Evolutionary conservation across 768 basidiomycete species (phyloP), one percentile per base, ranked within the genome.

Genomic region (Stropharia rugosoannulata): DNA sequence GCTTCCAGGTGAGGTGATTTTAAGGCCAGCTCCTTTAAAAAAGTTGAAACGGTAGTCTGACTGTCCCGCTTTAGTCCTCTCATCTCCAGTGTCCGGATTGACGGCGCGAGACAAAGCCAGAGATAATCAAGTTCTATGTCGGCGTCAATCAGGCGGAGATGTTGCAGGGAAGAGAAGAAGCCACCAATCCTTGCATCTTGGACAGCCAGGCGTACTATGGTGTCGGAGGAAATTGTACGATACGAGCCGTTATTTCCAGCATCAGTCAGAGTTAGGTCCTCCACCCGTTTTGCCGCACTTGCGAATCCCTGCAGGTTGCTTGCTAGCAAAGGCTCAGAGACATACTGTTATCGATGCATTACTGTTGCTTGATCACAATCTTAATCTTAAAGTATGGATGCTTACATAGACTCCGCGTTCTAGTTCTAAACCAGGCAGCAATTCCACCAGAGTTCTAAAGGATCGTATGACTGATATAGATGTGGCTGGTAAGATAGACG

Each of bases 161-260:
- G 43, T 16, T 48, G 25, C 37, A 63, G 38, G 18, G 39, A 42
- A n/a, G 62, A 52, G 12, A 63, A 52, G 7, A 63, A 52, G 27
- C 47, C 5, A 35, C 13, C 2, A 40, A 27, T 29, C 49, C 25
- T 4, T 60, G 54, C 19, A 54, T 40, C 36, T 16, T 11, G 12
- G 36, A 32, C 29, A 7, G 29, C 55, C 9, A 60, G 41, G 29
- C 55, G 46, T 18, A 16, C 41, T 8, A 56, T 19, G 10, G 51
- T 42, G 10, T 51, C 43, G 0, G 51, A 25, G 11, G 59, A 44
- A 4, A 60, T 12, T 12, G 39, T 36, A 5, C 22, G 6, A n/a
- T 18, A n/a, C 12, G 32, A 15, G 27, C 13, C 44, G 7, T 10
- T 16, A n/a, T 27, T 16, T 13, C 38, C 15, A 2, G 22, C 11